phyloP scores from a whole-genome alignment of 768 basidiomycete genomes.

The Boletus barrowsii region DNA sequence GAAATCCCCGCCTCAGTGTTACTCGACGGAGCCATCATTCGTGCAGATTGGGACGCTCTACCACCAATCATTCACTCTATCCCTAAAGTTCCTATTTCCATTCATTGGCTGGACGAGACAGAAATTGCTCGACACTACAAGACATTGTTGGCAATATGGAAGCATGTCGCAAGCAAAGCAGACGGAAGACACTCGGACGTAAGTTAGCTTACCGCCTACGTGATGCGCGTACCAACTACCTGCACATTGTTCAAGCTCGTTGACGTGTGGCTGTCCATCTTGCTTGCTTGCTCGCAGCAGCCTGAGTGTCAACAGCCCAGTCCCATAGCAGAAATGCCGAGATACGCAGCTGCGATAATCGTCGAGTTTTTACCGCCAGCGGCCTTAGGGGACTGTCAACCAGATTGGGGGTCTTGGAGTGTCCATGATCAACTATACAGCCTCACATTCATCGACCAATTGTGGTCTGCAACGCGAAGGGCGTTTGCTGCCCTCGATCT shows the following conservation, averaged over 20 bases:
- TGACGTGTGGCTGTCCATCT: slow-evolving; percentile 52
- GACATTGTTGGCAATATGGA: slow-evolving; percentile 39
- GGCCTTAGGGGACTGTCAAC: slow-evolving; percentile 1
- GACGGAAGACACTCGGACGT: slow-evolving; percentile 25
- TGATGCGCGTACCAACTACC: slow-evolving; percentile 3
- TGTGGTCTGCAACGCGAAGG: slow-evolving; percentile 53
- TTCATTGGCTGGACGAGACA: slow-evolving; percentile 35
- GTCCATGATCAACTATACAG: slow-evolving; percentile 34
- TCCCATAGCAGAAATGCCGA: slow-evolving; percentile 33
- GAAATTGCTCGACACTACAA: slow-evolving; percentile 42
- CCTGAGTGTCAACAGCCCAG: slow-evolving; percentile 38
- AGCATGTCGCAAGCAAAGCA: slow-evolving; percentile 19
- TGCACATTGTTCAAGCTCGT: slow-evolving; percentile 32
- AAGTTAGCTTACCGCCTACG: slow-evolving; percentile 8
- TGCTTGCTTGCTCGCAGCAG: slow-evolving; percentile 48
- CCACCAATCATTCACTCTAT: slow-evolving; percentile 28
- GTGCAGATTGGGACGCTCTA: slow-evolving; percentile 25
- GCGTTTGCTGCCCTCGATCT: slow-evolving; percentile 44
- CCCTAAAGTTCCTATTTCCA: slow-evolving; percentile 17
- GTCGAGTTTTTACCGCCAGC: slow-evolving; percentile 32
- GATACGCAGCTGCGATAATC: slow-evolving; percentile 35
- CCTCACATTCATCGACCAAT: slow-evolving; percentile 39
- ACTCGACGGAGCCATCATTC: slow-evolving; percentile 45
- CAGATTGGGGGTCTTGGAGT: slow-evolving; percentile 21
- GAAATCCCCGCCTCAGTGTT: slow-evolving; percentile 34